A percentile compares a stretch with the other conserved stretches of the same genome.
Evolutionary conservation across 495 filamentous ascomycete species (phyloP).

Genomic region (Podospora tetraspora): DNA sequence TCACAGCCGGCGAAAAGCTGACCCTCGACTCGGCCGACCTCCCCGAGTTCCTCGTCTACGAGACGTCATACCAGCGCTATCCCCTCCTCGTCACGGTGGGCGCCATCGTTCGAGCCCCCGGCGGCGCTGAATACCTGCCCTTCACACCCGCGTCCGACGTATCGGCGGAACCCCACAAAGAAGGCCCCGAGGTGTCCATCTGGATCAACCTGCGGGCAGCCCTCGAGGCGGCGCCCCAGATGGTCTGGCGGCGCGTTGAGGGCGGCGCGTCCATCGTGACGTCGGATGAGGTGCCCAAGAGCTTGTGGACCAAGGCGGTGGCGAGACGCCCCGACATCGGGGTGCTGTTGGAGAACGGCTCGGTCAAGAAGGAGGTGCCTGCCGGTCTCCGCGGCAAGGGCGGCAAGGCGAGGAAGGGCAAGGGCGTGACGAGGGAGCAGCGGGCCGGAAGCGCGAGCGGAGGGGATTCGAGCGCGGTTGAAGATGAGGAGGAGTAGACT

Average conservation of each 20-base stretch:
- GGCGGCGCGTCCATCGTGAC: slow-evolving; percentile 26
- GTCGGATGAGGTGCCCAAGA: slow-evolving; percentile 29
- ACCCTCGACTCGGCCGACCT: slow-evolving; percentile 24
- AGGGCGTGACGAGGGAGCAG: slow-evolving; percentile 20
- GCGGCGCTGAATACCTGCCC: slow-evolving; percentile 23
- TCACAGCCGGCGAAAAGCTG: slow-evolving; percentile 26
- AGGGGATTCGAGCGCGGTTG: neutral
- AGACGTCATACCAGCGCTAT: slow-evolving; percentile 37
- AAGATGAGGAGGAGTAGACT: neutral
- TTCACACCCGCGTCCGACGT: slow-evolving; percentile 25
- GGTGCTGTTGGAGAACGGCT: slow-evolving; percentile 32
- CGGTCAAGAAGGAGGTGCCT: slow-evolving; percentile 41
- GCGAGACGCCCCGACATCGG: slow-evolving; percentile 33
- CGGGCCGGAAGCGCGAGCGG: neutral
- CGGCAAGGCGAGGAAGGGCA: slow-evolving; percentile 38
- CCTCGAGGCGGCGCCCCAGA: slow-evolving; percentile 22
- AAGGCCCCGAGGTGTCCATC: slow-evolving; percentile 30
- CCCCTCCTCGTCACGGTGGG: slow-evolving; percentile 29
- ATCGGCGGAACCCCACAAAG: slow-evolving; percentile 4
- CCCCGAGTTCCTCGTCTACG: slow-evolving; percentile 35
- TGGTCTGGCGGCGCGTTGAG: slow-evolving; percentile 30
- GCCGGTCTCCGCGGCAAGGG: slow-evolving; percentile 40
- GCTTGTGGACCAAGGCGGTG: slow-evolving; percentile 34
- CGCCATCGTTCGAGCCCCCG: slow-evolving; percentile 30
- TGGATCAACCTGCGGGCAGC: slow-evolving; percentile 34